A percentile compares a stretch with the other conserved stretches of the same genome.
These are phyloP conservation scores for Exophiala phaeomuriformis DNA, from an alignment of 2,329 filamentous ascomycete genomes.

Conservation along the genomic window DNA sequence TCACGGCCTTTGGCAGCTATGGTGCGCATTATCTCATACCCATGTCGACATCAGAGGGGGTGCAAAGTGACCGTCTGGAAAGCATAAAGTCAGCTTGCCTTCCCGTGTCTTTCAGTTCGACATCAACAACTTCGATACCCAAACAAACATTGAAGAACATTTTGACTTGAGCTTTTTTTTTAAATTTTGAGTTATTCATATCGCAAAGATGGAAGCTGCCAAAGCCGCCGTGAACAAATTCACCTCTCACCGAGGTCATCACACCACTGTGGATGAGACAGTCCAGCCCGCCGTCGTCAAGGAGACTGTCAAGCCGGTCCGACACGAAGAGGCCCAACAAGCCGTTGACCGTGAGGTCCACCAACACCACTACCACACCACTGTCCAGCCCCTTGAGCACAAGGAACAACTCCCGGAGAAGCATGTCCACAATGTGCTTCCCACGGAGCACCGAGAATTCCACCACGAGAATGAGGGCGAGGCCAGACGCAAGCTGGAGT, in stretches of 20 bases:
- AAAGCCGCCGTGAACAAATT: constrained; percentile 57
- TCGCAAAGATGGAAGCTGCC: constrained; percentile 54
- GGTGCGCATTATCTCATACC: neutral
- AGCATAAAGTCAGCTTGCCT: neutral
- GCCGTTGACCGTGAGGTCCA: constrained; percentile 63
- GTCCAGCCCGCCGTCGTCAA: constrained; percentile 55
- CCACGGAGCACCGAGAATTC: constrained; percentile 54
- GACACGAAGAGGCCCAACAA: constrained; percentile 55
- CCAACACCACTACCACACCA: constrained; percentile 65
- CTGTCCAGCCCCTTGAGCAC: constrained; percentile 56
- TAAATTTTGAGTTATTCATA: constrained; percentile 5
- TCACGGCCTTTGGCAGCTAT: neutral
- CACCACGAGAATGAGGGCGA: constrained; percentile 53
- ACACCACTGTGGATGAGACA: constrained; percentile 63
- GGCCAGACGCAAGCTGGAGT: constrained; percentile 42
- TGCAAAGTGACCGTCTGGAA: neutral
- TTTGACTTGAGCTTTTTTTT: neutral
- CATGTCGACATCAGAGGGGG: neutral
- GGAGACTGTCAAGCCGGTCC: constrained; percentile 53
- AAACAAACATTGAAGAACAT: neutral
- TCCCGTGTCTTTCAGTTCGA: neutral
- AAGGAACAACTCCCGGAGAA: constrained; percentile 54
- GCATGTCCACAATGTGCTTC: constrained; percentile 53
- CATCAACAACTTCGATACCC: neutral
- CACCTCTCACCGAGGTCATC: constrained; percentile 54